phyloP scores from a whole-genome alignment of 768 basidiomycete species.

The Xerocomellus dryophilus region DNA sequence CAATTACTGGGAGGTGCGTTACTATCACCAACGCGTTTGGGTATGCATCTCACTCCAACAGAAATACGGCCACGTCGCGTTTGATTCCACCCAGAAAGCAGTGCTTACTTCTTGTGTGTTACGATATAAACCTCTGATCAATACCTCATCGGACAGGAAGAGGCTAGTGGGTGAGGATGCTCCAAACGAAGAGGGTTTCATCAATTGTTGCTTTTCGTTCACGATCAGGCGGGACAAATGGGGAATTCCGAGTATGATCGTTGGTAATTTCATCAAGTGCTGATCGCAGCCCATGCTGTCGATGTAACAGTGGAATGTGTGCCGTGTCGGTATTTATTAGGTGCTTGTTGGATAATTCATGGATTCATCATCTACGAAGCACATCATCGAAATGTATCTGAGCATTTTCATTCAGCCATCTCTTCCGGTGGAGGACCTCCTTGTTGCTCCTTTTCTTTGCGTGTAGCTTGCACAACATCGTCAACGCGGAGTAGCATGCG shows the following conservation, averaged over 20 bases:
- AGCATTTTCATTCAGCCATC: constrained; percentile 34
- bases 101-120: constrained; percentile 90
- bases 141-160: constrained; percentile 34
- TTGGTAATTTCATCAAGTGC: constrained; percentile 83
- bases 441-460: constrained; percentile 58
- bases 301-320: not conserved
- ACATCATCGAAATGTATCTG: not conserved
- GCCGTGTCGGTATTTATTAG: constrained; percentile 5
- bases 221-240: constrained; percentile 81
- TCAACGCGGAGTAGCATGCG: constrained; percentile 91
- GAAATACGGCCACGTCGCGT: constrained; percentile 95
- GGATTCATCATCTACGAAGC: not conserved
- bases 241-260: constrained; percentile 88
- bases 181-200: constrained; percentile 65
- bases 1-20: constrained; percentile 90
- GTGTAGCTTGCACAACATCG: constrained; percentile 87
- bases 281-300: constrained; percentile 21
- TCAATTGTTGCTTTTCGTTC: constrained; percentile 90
- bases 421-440: constrained; percentile 54
- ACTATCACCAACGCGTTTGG: not conserved
- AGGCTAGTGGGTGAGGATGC: constrained; percentile 25
- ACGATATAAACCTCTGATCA: constrained; percentile 68
- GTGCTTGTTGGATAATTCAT: constrained; percentile 11
- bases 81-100: constrained; percentile 88
- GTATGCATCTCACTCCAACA: constrained; percentile 28